Evolutionary conservation across 805 yeast species (phyloP).

Genomic region (Cyberlindnera sargentensis): DNA sequence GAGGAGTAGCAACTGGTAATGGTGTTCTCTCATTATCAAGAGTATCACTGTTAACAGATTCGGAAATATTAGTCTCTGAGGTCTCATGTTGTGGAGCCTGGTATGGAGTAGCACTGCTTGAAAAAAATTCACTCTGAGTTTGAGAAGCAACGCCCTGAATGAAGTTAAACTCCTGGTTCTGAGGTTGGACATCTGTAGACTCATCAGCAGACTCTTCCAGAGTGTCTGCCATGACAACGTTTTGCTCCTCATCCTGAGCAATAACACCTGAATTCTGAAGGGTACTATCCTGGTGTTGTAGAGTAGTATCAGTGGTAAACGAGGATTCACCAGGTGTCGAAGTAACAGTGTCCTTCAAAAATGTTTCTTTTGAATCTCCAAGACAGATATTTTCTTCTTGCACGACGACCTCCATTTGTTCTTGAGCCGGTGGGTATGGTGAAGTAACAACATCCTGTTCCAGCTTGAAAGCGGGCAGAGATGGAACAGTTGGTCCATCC

Average conservation of each 20-base stretch:
- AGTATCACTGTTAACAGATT: background rate
- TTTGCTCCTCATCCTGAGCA: background rate
- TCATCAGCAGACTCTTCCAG: background rate
- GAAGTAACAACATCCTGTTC: too few species aligned
- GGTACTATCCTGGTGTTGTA: background rate
- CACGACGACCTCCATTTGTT: too few species aligned
- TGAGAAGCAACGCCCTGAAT: background rate
- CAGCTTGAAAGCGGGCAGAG: too few species aligned
- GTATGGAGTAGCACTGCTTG: conserved; percentile 10
- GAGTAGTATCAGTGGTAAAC: conserved; percentile 4
- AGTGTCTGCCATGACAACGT: background rate
- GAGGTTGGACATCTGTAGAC: background rate
- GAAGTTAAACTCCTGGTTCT: background rate
- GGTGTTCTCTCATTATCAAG: background rate
- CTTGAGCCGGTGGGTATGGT: too few species aligned
- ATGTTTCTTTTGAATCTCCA: too few species aligned
- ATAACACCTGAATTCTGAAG: background rate
- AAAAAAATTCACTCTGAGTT: conserved; percentile 13
- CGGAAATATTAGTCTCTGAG: conserved; percentile 7
- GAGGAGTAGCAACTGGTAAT: background rate
- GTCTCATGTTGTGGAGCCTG: conserved; percentile 8
- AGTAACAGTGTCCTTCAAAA: background rate
- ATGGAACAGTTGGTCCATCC: too few species aligned
- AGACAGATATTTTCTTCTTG: too few species aligned
- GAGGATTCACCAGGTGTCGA: conserved; percentile 2